A percentile compares a stretch with the other conserved stretches of the same genome.
phyloP scores from a whole-genome alignment of 2,329 filamentous ascomycete genomes.

The Penicillium sp. region DNA sequence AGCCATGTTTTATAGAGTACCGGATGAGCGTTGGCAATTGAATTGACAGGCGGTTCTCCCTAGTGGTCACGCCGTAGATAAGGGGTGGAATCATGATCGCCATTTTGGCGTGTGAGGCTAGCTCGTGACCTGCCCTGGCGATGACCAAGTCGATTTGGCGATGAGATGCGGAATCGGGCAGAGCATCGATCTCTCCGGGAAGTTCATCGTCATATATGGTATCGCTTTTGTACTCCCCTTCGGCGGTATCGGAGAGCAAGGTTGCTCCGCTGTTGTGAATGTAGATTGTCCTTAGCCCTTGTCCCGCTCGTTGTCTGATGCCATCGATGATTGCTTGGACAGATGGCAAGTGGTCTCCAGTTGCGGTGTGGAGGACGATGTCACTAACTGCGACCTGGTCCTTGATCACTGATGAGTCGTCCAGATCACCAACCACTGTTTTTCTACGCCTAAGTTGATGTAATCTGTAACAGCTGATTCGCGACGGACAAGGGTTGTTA shows the following conservation, averaged over 20 bases:
- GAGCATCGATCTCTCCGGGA: not conserved
- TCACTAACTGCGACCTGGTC: conserved; percentile 45
- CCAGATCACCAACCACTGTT: conserved; percentile 1
- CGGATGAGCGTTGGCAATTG: conserved; percentile 51
- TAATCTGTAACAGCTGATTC: conserved; percentile 32
- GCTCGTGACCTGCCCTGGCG: not conserved
- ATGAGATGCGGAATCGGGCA: conserved; percentile 3
- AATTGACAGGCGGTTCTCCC: conserved; percentile 46
- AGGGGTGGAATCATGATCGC: conserved; percentile 9
- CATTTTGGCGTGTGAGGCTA: conserved; percentile 6
- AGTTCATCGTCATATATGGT: conserved; percentile 1
- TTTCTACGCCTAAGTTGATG: conserved; percentile 39
- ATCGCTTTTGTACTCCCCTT: not conserved
- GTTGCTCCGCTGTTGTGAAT: conserved; percentile 42
- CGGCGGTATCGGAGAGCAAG: not conserved
- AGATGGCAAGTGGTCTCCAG: conserved; percentile 50
- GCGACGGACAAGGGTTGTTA: conserved; percentile 46
- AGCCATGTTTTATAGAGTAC: conserved; percentile 52
- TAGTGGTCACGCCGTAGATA: conserved; percentile 41
- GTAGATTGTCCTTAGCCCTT: conserved; percentile 45
- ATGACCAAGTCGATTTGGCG: conserved; percentile 2
- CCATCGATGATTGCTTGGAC: conserved; percentile 49
- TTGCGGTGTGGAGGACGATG: conserved; percentile 52
- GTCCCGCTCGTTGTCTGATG: conserved; percentile 40
- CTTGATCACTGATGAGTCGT: conserved; percentile 2